Percentiles rank a stretch among this genome's conserved stretches.
Conservation (phyloP, 2,329 filamentous ascomycete genomes). For the Zopfia rhizophila region DNA sequence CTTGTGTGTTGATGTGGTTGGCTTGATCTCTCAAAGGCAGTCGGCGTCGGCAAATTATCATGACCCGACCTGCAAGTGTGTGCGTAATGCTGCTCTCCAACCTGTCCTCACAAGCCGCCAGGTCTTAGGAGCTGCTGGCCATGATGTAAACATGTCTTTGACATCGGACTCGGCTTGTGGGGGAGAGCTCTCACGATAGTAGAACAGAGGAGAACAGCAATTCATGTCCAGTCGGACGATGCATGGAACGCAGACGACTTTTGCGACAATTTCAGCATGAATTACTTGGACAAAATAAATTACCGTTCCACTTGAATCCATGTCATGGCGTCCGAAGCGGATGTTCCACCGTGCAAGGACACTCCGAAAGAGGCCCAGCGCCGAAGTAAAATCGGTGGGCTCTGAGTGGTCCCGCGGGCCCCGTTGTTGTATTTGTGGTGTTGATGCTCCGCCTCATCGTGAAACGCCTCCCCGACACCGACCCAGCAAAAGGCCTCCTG, state of each 20-base stretch:
- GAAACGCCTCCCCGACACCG: slow-evolving; percentile 41
- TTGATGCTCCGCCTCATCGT: slow-evolving; percentile 17
- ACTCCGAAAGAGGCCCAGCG: background rate
- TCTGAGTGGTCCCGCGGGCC: background rate
- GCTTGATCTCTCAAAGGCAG: background rate
- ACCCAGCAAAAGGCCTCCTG: slow-evolving; percentile 38
- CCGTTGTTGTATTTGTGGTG: slow-evolving; percentile 12
- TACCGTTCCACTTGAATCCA: slow-evolving; percentile 4
- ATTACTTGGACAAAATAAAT: background rate
- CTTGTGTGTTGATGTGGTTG: background rate
- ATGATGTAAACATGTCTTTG: no score
- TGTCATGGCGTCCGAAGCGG: background rate
- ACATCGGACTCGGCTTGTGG: no score
- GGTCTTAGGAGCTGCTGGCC: no score
- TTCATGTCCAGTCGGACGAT: no score
- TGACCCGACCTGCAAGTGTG: slow-evolving; percentile 2
- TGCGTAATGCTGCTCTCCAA: slow-evolving; percentile 13
- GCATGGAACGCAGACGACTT: no score
- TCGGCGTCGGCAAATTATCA: slow-evolving; percentile 14
- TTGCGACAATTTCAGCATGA: no score
- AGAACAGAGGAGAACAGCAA: no score
- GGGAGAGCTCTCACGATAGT: no score
- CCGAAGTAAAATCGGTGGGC: slow-evolving; percentile 3
- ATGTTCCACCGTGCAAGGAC: slow-evolving; percentile 1
- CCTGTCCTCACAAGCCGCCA: background rate